Percentiles rank a stretch among this genome's conserved stretches.
Conservation (phyloP, 306 rosid species). For the Pyrus pyrifolia region DNA sequence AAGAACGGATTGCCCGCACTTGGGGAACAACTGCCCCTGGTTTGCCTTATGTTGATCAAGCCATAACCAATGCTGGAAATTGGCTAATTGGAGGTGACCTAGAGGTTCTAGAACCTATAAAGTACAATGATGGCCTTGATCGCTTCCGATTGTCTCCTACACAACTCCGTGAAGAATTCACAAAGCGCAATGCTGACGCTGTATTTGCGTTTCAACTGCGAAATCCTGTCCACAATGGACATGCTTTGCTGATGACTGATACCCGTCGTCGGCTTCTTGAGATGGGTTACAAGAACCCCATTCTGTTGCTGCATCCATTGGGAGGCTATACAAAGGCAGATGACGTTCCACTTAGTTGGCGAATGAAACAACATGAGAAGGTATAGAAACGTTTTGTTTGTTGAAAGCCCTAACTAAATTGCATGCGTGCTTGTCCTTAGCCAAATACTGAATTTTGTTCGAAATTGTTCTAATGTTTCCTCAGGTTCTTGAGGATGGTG, state of each 20-base stretch:
- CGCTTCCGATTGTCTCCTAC: conserved; percentile 87
- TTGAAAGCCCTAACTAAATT: neutral
- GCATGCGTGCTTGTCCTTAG: neutral
- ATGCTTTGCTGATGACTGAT: conserved; percentile 94
- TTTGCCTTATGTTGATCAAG: conserved; percentile 82
- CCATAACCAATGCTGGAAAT: conserved; percentile 73
- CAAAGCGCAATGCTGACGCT: conserved; percentile 83
- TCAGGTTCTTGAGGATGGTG: conserved; percentile 98
- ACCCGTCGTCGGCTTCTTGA: conserved; percentile 91
- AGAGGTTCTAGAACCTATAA: conserved; percentile 81
- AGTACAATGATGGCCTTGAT: conserved; percentile 88
- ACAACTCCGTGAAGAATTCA: conserved; percentile 76
- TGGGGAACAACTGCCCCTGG: conserved; percentile 96
- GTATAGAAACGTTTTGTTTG: conserved; percentile 17
- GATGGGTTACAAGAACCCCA: conserved; percentile 94
- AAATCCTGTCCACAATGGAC: conserved; percentile 97
- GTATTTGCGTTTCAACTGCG: conserved; percentile 96
- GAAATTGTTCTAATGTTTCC: neutral
- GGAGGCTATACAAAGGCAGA: conserved; percentile 99
- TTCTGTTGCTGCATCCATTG: conserved; percentile 91
- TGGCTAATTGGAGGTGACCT: conserved; percentile 99
- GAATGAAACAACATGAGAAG: conserved; percentile 98
- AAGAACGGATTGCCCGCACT: conserved; percentile 90
- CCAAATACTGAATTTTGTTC: conserved; percentile 3
- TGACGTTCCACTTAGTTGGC: conserved; percentile 94